Base-by-base conservation (phyloP, 2,329 filamentous ascomycete genomes). In the Microcyclosporella mali region DNA sequence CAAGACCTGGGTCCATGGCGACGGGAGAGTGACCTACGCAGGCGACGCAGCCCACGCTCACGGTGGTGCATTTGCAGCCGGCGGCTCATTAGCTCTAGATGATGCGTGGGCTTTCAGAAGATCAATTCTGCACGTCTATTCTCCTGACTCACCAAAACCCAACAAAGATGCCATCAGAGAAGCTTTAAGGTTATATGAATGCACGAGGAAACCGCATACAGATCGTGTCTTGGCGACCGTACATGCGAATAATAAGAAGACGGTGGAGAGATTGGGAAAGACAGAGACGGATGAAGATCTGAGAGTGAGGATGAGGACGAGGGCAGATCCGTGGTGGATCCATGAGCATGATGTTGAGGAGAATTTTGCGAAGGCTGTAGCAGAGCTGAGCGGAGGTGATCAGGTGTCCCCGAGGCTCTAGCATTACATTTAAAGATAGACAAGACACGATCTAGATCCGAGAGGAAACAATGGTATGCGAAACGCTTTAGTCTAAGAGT, bases 11-110 rank as follows among this genome's bases (percentile, higher is more conserved):
- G 44, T 60, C 3, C 61, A 62, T 40, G 52, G 52, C 3, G 34
- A 52, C 9, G 50, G 52, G 16, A 57, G 59, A 8, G 57, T 60
- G 3, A 62, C 59, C 0, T 55, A 66, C 2, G 58, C 62, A 6
- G 65, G 66, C 2, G 65, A 68, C 46, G 64, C 66, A 21, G 65
- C 64, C 8, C 64, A 67, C 48, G 59, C 64, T 3, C 62, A 67
- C 43, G 64, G 64, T 12, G 65, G 64, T 17, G 65, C 63, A 11
- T 59, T 62, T 42, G 66, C 64, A 7, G 64, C 65, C 3, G 65
- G 66, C 12, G 64, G 64, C 6, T 66, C 62, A 29, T 54, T 67
- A 4, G 64, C 65, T 1, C 60, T 69, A 19, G 64, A 69, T 34
- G 65, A 69, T 49, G 64, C 65, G 6, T 68, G 62, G 16, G 46